Conservation (phyloP, 305 asterid genomes). For the Lippia alba region DNA sequence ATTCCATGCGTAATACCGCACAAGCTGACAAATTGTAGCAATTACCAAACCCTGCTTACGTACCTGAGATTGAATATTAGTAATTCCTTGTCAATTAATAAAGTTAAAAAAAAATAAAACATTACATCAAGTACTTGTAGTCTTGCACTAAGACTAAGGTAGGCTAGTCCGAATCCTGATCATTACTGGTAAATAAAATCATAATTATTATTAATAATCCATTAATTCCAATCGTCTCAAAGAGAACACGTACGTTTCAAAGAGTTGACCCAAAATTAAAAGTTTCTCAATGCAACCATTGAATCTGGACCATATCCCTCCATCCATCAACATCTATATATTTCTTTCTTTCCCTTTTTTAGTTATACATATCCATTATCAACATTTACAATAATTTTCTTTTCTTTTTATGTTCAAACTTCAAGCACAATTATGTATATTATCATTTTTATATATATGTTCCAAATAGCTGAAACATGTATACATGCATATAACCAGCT, state of each 20-base stretch:
- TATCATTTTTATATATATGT: too few species aligned
- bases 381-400: slow-evolving; percentile 12
- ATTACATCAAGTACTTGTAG: slow-evolving; percentile 30
- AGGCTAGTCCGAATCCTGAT: slow-evolving; percentile 12
- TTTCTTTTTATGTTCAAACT: neutral
- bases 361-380: slow-evolving; percentile 29
- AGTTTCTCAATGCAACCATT: slow-evolving; percentile 12
- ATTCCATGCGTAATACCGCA: slow-evolving; percentile 40
- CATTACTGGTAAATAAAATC: slow-evolving; percentile 9
- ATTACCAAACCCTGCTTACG: slow-evolving; percentile 16
- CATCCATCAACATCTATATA: slow-evolving; percentile 13
- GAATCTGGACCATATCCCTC: slow-evolving; percentile 33
- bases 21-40: slow-evolving; percentile 28
- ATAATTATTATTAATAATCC: neutral
- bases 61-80: neutral
- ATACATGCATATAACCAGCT: too few species aligned
- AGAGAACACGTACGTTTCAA: slow-evolving; percentile 30
- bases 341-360: neutral
- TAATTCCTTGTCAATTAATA: too few species aligned
- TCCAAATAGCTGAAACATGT: too few species aligned
- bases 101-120: neutral
- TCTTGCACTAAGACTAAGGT: slow-evolving; percentile 16
- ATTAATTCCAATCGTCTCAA: neutral
- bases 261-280: slow-evolving; percentile 27
- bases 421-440: too few species aligned